phyloP scores from a whole-genome alignment of 2,329 filamentous ascomycete genomes.

The Pestalotiopsis sp. region DNA sequence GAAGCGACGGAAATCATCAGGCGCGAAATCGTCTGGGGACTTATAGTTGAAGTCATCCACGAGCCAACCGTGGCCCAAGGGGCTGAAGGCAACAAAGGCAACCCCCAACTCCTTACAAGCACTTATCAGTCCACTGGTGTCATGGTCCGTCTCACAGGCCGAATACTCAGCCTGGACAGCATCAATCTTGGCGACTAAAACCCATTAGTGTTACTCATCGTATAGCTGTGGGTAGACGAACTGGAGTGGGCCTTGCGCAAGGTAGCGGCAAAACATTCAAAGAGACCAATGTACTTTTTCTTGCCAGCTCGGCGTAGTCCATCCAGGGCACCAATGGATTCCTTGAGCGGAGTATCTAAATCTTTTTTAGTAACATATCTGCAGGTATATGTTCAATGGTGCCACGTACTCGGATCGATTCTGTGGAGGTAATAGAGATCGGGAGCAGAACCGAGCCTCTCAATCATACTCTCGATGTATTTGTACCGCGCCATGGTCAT shows the following conservation, averaged over 20 bases:
- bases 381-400: background rate
- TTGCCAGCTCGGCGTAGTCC: constrained; percentile 49
- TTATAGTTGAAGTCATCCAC: constrained; percentile 45
- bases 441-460: constrained; percentile 46
- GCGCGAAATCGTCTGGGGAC: constrained; percentile 46
- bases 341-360: constrained; percentile 44
- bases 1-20: constrained; percentile 41
- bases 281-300: constrained; percentile 54
- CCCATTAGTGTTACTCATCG: background rate
- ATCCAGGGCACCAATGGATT: constrained; percentile 49
- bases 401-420: constrained; percentile 43
- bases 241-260: constrained; percentile 49
- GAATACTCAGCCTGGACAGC: constrained; percentile 57
- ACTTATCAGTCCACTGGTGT: constrained; percentile 44
- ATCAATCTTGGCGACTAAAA: constrained; percentile 47
- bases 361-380: background rate
- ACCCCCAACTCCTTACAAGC: constrained; percentile 50
- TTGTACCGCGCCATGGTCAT: background rate
- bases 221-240: constrained; percentile 25
- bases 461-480: constrained; percentile 27
- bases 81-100: constrained; percentile 43
- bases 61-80: constrained; percentile 47
- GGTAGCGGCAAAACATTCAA: constrained; percentile 48
- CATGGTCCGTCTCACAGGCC: constrained; percentile 51
- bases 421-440: constrained; percentile 48